phyloP scores from a whole-genome alignment of 495 filamentous ascomycete genomes.

The Cudoniella acicularis region DNA sequence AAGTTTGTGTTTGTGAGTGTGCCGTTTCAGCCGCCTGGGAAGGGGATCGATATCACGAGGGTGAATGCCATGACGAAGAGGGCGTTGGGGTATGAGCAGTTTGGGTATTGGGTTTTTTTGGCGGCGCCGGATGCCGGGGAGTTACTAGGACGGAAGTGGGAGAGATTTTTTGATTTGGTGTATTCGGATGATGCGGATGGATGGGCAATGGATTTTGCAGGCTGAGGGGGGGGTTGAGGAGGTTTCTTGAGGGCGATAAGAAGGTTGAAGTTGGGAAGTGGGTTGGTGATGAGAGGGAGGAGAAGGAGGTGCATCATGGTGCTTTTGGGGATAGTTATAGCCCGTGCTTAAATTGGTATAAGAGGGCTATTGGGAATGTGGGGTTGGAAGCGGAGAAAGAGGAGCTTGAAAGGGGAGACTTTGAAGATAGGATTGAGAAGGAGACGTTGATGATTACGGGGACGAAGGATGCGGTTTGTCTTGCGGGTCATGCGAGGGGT shows the following conservation, averaged over 20 bases:
- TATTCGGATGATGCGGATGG: conserved; percentile 13
- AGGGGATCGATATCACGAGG: conserved; percentile 12
- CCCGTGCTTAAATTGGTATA: conserved; percentile 24
- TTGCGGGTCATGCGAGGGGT: neutral
- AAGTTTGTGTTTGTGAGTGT: conserved; percentile 21
- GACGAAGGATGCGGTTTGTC: conserved; percentile 13
- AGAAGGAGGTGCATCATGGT: conserved; percentile 10
- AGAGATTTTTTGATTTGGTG: conserved; percentile 11
- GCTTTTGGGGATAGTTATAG: conserved; percentile 18
- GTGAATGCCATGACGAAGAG: conserved; percentile 11
- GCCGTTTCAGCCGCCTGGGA: conserved; percentile 13
- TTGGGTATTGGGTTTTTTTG: conserved; percentile 23
- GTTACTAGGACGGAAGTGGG: conserved; percentile 9
- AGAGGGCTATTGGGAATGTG: conserved; percentile 4
- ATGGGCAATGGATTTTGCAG: conserved; percentile 19
- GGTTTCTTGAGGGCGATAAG: conserved; percentile 5
- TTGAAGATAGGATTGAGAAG: conserved; percentile 6
- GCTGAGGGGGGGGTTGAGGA: conserved; percentile 8
- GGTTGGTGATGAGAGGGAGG: conserved; percentile 1
- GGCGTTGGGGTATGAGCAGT: conserved; percentile 16
- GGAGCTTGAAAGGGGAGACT: conserved; percentile 6
- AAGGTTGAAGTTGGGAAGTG: conserved; percentile 8
- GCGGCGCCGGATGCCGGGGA: neutral
- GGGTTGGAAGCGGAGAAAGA: conserved; percentile 10
- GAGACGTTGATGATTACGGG: conserved; percentile 17